Conservation (phyloP, 495 filamentous ascomycete genomes). For the Daldinia vernicosa region DNA sequence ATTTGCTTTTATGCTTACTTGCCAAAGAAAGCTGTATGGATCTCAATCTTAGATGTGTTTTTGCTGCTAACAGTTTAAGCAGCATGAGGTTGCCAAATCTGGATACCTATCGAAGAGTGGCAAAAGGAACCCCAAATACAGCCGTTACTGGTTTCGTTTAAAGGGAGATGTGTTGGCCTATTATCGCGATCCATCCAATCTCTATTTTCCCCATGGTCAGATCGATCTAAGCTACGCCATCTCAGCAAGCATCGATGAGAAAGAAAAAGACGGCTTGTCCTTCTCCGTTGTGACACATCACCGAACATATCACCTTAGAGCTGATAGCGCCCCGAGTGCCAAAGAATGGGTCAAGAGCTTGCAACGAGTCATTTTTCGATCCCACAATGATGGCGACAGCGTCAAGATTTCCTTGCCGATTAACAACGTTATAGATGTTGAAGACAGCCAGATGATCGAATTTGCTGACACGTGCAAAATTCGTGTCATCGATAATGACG, state of each 20-base stretch:
- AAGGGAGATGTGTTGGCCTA: constrained; percentile 97
- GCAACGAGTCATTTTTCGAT: constrained; percentile 93
- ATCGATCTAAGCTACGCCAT: constrained; percentile 94
- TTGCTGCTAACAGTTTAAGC: constrained; percentile 41
- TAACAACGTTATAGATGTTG: constrained; percentile 88
- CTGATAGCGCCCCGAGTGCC: constrained; percentile 86
- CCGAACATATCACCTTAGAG: constrained; percentile 85
- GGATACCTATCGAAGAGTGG: constrained; percentile 91
- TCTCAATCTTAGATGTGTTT: neutral
- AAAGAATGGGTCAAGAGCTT: constrained; percentile 98
- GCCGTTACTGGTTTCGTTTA: constrained; percentile 94
- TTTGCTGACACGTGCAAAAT: constrained; percentile 96
- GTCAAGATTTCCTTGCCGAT: constrained; percentile 95
- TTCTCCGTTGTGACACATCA: constrained; percentile 87
- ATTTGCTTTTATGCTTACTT: constrained; percentile 98
- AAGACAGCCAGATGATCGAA: constrained; percentile 89
- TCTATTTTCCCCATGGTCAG: constrained; percentile 91
- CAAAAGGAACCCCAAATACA: constrained; percentile 86
- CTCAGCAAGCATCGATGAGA: constrained; percentile 76
- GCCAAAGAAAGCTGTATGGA: constrained; percentile 81
- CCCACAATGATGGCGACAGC: constrained; percentile 95
- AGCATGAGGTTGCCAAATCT: constrained; percentile 83
- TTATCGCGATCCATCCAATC: constrained; percentile 80
- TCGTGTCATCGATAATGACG: constrained; percentile 87
- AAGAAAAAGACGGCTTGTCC: constrained; percentile 76